Percentiles rank a stretch among this genome's conserved stretches.
Evolutionary conservation across 1,139 yeast species (phyloP).

Genomic region (Yamadazyma trypodendri): DNA sequence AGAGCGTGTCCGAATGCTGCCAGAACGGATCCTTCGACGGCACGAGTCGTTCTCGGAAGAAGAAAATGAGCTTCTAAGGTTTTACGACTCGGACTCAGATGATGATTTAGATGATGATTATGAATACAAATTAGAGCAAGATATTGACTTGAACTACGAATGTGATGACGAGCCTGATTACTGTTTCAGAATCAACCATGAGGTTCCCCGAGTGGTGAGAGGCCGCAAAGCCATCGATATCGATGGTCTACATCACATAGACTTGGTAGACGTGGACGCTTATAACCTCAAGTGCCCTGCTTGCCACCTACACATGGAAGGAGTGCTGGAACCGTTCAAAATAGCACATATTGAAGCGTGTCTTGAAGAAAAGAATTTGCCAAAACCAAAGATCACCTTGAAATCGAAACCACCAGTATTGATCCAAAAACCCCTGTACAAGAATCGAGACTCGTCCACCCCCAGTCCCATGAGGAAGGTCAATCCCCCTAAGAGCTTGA

Average conservation of each 20-base stretch:
- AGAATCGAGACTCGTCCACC: conserved; percentile 12
- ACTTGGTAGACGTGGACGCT: conserved; percentile 7
- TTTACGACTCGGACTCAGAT: conserved; percentile 17
- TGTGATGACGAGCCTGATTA: conserved; percentile 15
- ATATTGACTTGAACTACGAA: conserved; percentile 15
- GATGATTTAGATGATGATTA: conserved; percentile 8
- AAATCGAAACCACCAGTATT: conserved; percentile 10
- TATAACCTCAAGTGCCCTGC: conserved; percentile 18
- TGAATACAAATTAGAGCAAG: conserved; percentile 10
- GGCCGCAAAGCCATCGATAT: conserved; percentile 9
- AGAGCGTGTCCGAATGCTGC: background rate
- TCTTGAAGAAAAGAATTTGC: conserved; percentile 2
- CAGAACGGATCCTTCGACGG: background rate
- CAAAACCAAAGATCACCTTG: conserved; percentile 3
- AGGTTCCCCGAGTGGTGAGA: conserved; percentile 9
- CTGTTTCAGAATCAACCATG: conserved; percentile 11
- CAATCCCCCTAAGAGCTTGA: conserved; percentile 17
- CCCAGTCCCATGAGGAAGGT: conserved; percentile 16
- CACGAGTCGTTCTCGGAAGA: background rate
- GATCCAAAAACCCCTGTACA: conserved; percentile 14
- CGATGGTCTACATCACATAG: conserved; percentile 10
- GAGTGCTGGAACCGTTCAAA: conserved; percentile 7
- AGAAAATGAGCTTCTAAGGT: conserved; percentile 5
- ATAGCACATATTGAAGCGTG: conserved; percentile 14
- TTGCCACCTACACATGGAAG: conserved; percentile 16